Base-by-base conservation (phyloP, 2,329 filamentous ascomycete species). In the Ascomycota sp. region DNA sequence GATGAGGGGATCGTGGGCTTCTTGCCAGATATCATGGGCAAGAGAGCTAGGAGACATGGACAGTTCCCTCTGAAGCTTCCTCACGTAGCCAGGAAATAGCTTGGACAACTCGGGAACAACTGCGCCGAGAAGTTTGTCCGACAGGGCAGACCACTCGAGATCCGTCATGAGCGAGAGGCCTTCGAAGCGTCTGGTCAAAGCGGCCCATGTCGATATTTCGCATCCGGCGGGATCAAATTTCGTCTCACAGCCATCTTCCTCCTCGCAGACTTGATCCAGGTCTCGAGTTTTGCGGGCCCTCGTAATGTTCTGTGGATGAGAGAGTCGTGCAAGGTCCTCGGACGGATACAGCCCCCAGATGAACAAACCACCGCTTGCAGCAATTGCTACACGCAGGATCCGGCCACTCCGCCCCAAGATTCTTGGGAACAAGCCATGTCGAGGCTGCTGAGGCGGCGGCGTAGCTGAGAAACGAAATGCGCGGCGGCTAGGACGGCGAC, bases 1-100 rank as follows among this genome's bases (percentile, higher is more conserved):
- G 36, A 79, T 61, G 28, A 70, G 61, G 0, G 83, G 71, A 45
- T 95, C 80, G 33, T 83, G 78, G 1, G 89, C 82, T 43, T 95
- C 86, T 38, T 64, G 61, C 89, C 89, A 95, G 34, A 98, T 89
- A 40, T 94, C 80, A 44, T 91, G 77, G 9, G 86, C 82, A 25
- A 98, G 57, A 1, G 83, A 92, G 1, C 83, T 86, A 0, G 82
- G 79, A 0, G 76, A 70, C 70, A 89, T 76, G 22, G 81, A 89
- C 11, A 94, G 61, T 52, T 95, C 86, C 15, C 69, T 69, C 47
- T 93, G 83, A 22, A 95, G 64, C 50, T 93, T 94, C 35, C 69
- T 65, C 32, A 91, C 57, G 32, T 80, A 82, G 3, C 61, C 73
- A 1, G 85, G 85, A 12, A 94, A 57, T 25, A 69, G 48, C 38